Base-by-base conservation (phyloP, 148 eudicot species). In the Rhododendron henanense region DNA sequence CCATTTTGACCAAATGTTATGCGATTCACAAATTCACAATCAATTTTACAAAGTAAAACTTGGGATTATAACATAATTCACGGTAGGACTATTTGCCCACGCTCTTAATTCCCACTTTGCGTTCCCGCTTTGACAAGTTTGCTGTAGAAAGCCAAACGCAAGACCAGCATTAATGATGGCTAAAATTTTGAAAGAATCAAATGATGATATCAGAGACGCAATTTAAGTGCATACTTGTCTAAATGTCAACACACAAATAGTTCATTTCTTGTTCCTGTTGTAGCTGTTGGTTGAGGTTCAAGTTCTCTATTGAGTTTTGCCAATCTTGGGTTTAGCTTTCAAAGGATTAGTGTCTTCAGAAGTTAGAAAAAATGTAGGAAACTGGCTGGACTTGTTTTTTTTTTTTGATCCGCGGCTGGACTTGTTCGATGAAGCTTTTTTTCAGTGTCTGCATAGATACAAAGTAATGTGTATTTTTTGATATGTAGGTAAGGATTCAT, bases 101-200 rank as follows among this genome's bases (percentile, higher is more conserved):
- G 8, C 45, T 41, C 6, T 41, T 41, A 41, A 41, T 41, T 41
- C 45, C 45, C 45, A 41, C 6, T 41, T 6, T 41, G 45, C 8
- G 0, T 41, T 41, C 45, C 45, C 45, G 6, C 45, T 41, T 41
- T 41, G 45, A 41, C 0, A 7, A 41, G 45, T 41, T 93, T 84
- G 95, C 92, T 83, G 95, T 91, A 45, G 96, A 94, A 83, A 93
- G 96, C 57, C 95, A 94, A 88, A 78, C 86, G 55, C 93, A 94
- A 87, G 93, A 94, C 84, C 87, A 94, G 85, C 82, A 81, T 86
- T 61, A 74, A 84, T 83, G 92, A 83, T 93, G 90, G 94, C 94
- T 79, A 91, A 87, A 89, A 83, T 92, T 65, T 44, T 90, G 51
- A 85, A 81, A 57, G 90, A 86, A 82, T 79, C 89, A 50, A 86